A percentile compares a stretch with the other conserved stretches of the same genome.
phyloP scores from a whole-genome alignment of 768 basidiomycete genomes.

The Lyophyllum decastes region DNA sequence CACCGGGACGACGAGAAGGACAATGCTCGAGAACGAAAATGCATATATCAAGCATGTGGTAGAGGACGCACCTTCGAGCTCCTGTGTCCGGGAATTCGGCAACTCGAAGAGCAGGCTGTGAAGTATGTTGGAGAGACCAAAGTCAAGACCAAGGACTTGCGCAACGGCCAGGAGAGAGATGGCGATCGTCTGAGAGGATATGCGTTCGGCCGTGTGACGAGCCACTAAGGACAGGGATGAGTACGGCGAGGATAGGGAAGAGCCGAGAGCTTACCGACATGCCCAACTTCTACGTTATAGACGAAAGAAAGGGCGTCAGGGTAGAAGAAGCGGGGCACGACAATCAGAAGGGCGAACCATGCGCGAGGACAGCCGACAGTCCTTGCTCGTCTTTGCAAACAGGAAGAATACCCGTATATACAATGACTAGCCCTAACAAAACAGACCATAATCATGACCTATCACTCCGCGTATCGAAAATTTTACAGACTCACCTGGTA shows the following conservation, averaged over 20 bases:
- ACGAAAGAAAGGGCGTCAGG: not conserved
- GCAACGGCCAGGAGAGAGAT: constrained; percentile 43
- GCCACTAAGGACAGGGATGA: constrained; percentile 29
- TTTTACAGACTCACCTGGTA: constrained; percentile 52
- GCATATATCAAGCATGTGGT: too few species aligned
- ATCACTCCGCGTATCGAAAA: too few species aligned
- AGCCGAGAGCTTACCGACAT: constrained; percentile 48
- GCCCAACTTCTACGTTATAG: constrained; percentile 75
- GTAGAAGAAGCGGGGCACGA: not conserved
- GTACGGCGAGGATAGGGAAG: not conserved
- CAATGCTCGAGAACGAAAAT: too few species aligned
- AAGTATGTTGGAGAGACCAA: constrained; percentile 48
- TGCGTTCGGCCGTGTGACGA: constrained; percentile 51
- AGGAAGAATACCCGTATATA: constrained; percentile 89
- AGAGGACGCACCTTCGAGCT: constrained; percentile 77
- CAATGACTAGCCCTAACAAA: constrained; percentile 66
- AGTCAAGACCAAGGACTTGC: constrained; percentile 50
- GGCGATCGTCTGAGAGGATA: constrained; percentile 47
- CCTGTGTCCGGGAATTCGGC: constrained; percentile 82
- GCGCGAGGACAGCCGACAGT: constrained; percentile 80
- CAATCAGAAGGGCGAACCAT: constrained; percentile 51
- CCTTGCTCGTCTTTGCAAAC: constrained; percentile 78
- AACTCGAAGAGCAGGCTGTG: constrained; percentile 61
- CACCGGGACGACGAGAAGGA: too few species aligned
- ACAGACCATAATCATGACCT: too few species aligned